Evolutionary conservation across 768 basidiomycete genomes (phyloP), one percentile per base, ranked within the genome.

Genomic region (Mycena olivaceomarginata): DNA sequence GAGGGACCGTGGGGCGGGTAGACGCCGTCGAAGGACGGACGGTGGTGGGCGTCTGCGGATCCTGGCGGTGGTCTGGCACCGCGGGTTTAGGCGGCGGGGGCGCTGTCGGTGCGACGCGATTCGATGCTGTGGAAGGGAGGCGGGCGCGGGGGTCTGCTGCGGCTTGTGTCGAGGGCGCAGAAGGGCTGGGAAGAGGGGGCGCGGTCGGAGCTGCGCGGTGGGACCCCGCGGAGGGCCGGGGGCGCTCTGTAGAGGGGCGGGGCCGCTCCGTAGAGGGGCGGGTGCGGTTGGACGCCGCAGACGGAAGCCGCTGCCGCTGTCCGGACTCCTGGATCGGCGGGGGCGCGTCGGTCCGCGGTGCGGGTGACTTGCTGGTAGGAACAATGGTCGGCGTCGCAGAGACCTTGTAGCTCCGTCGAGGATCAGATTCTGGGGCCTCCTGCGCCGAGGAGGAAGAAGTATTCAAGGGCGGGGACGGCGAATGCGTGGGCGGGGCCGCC

Each of bases 331-430:
- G 67, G 59, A 68, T 10, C 22, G 65, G 13, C 20, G 45, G 0
- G 43, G 18, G 46, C 31, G 48, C 66, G 45, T 68, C 65, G 12
- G 40, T 20, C 2, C n/a, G 16, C 18, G 62, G 45, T 1, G n/a
- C 39, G 48, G 63, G 25, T 0, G 20, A 46, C 20, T 20, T 53
- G 18, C 20, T 66, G n/a, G n/a, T 31, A 0, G 74, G 78, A 20
- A 72, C 64, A 15, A 78, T 37, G 15, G 77, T 74, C 1, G 77
- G 67, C 2, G 77, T 71, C 22, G 63, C 72, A 56, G 77, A 78
- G 40, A 67, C 64, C n/a, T 75, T 75, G 66, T 18, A 6, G 53
- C 65, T 64, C 4, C 74, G 66, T 18, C 66, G 65, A n/a, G 73
- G 70, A 51, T 66, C 57, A 9, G 66, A 53, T 7, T 67, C 69